Percentiles rank a stretch among this genome's conserved stretches.
These are phyloP conservation scores for Thuja plicata DNA, from an alignment of 83 land plant species.

Conservation along the genomic window DNA sequence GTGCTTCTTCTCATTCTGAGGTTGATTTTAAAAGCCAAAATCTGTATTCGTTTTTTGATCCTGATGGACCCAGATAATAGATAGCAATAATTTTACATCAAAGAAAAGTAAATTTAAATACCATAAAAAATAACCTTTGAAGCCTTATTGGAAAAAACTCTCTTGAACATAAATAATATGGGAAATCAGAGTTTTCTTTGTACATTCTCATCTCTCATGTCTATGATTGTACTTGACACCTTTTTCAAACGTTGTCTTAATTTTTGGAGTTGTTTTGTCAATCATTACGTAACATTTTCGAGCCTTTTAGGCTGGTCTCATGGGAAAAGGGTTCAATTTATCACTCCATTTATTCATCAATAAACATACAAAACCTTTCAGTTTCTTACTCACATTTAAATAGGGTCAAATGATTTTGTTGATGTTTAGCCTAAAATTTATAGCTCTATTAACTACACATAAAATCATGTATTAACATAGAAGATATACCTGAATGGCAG, in stretches of 20 bases:
- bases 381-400: background rate
- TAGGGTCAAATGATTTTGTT: background rate
- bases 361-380: background rate
- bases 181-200: background rate
- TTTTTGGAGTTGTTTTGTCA: background rate
- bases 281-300: background rate
- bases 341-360: background rate
- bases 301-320: background rate
- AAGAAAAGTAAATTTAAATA: too few relatives aligned
- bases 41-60: background rate
- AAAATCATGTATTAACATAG: background rate
- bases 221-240: background rate
- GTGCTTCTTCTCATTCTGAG: too few relatives aligned
- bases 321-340: background rate
- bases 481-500: constrained; percentile 18
- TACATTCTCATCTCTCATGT: background rate
- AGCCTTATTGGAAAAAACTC: background rate
- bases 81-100: background rate
- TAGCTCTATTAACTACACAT: background rate
- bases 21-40: too few relatives aligned
- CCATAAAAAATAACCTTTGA: background rate
- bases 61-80: background rate
- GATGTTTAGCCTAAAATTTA: background rate
- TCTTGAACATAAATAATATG: too few relatives aligned
- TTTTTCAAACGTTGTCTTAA: background rate